phyloP scores from a whole-genome alignment of 805 yeast species.

The Zygotorulaspora florentina region DNA sequence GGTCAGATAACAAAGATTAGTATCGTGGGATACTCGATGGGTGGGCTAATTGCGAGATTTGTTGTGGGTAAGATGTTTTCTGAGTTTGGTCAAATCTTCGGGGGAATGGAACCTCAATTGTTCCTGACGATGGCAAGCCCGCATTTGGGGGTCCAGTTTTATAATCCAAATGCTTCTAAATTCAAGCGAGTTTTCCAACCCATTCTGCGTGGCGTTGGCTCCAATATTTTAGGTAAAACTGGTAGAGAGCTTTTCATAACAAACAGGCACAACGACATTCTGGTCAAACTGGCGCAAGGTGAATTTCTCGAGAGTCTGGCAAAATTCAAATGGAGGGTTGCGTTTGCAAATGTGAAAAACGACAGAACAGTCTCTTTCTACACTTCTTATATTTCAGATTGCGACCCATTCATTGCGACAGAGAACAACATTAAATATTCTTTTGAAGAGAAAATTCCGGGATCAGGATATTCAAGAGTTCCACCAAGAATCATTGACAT shows the following conservation, averaged over 20 bases:
- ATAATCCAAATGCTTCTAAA: conserved; percentile 35
- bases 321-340: conserved; percentile 51
- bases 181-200: conserved; percentile 21
- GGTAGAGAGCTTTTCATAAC: conserved; percentile 71
- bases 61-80: conserved; percentile 63
- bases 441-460: conserved; percentile 41
- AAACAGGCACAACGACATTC: conserved; percentile 39
- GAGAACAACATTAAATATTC: conserved; percentile 46
- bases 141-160: conserved; percentile 59
- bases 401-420: conserved; percentile 65
- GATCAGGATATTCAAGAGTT: conserved; percentile 14
- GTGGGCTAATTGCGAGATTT: conserved; percentile 80
- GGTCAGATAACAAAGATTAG: conserved; percentile 49
- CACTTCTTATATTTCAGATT: conserved; percentile 71
- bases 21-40: conserved; percentile 82
- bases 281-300: conserved; percentile 40
- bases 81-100: conserved; percentile 50
- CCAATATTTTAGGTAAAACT: conserved; percentile 55
- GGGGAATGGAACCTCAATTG: conserved; percentile 54
- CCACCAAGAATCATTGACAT: conserved; percentile 30
- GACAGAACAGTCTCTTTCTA: conserved; percentile 87
- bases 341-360: conserved; percentile 70
- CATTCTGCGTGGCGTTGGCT: conserved; percentile 48
- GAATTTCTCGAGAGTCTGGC: conserved; percentile 52
- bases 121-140: conserved; percentile 77